phyloP scores from a whole-genome alignment of 179 eudicot genomes.

The Silene noctiflora region DNA sequence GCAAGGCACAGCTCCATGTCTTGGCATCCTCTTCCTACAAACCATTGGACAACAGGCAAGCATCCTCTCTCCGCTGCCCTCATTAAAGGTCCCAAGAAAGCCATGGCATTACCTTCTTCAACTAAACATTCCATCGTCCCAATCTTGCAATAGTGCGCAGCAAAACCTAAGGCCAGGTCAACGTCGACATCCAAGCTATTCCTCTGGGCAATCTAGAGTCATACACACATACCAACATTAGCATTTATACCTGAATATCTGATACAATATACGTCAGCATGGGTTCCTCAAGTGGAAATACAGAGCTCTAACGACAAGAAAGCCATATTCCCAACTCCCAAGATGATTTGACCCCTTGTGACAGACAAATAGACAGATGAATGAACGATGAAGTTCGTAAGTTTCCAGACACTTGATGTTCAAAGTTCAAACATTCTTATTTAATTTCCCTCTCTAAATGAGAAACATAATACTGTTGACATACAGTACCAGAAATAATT shows the following conservation, averaged over 20 bases:
- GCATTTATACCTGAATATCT: background rate
- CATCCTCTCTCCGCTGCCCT: constrained; percentile 93
- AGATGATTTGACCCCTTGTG: background rate
- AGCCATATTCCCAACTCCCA: background rate
- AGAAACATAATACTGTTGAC: no score
- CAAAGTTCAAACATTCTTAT: no score
- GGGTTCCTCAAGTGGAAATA: background rate
- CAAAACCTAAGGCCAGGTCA: constrained; percentile 95
- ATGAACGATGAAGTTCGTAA: no score
- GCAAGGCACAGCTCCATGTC: constrained; percentile 99
- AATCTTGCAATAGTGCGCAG: constrained; percentile 85
- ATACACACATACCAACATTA: constrained; percentile 14
- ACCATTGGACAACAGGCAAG: constrained; percentile 88
- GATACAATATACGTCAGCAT: background rate
- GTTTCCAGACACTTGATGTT: no score
- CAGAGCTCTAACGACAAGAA: background rate
- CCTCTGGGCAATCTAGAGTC: constrained; percentile 79
- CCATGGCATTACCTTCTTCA: constrained; percentile 92
- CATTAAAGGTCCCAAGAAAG: constrained; percentile 93
- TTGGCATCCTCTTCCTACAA: constrained; percentile 83
- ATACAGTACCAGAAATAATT: no score
- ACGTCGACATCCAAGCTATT: constrained; percentile 96
- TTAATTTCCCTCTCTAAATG: no score
- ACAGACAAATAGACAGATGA: background rate
- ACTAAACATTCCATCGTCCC: constrained; percentile 94